These are phyloP conservation scores for Hypomyces rosellus DNA, from an alignment of 2,329 filamentous ascomycete genomes.

Conservation along the genomic window DNA sequence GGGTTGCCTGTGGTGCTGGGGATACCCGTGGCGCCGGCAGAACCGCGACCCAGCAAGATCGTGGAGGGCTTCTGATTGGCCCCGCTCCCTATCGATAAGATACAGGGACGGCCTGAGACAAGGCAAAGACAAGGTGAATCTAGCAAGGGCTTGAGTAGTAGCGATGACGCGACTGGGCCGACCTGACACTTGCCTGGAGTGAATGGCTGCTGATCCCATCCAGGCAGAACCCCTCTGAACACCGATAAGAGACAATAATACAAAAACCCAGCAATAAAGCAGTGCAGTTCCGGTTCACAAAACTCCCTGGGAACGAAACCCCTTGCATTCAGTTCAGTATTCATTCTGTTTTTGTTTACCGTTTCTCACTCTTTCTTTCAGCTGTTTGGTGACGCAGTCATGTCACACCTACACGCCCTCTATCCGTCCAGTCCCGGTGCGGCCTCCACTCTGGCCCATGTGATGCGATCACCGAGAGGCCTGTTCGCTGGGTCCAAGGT, in stretches of 20 bases:
- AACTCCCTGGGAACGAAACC: too few species aligned
- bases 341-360: not conserved
- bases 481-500: too few species aligned
- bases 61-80: not conserved
- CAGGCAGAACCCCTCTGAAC: not conserved
- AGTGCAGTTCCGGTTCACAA: too few species aligned
- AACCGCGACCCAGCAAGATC: not conserved
- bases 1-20: not conserved
- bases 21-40: not conserved
- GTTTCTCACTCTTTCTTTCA: too few species aligned
- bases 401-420: not conserved
- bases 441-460: not conserved
- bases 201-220: not conserved
- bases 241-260: too few species aligned
- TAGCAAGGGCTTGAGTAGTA: too few species aligned
- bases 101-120: not conserved
- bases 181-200: not conserved
- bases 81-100: slow-evolving; percentile 7
- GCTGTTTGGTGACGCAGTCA: not conserved
- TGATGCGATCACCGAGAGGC: not conserved
- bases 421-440: not conserved
- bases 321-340: not conserved
- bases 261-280: too few species aligned
- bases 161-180: not conserved
- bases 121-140: not conserved